A percentile compares a stretch with the other conserved stretches of the same genome.
phyloP scores from a whole-genome alignment of 352 stramenopile genomes.

The Peronospora destructor region DNA sequence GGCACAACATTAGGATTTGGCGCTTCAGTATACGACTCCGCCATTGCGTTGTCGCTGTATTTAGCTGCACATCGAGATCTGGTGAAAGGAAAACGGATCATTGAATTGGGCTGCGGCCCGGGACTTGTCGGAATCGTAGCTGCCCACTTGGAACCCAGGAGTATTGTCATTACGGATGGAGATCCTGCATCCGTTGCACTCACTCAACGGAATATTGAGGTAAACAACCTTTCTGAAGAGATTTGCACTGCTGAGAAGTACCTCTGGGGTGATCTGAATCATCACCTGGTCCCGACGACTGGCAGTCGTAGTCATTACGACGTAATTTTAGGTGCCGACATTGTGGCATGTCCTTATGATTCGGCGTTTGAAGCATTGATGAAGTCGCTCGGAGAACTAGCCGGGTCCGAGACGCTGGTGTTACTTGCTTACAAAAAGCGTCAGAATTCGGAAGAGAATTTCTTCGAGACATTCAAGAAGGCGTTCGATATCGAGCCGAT shows the following conservation, averaged over 20 bases:
- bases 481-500: conserved; percentile 46
- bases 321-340: conserved; percentile 72
- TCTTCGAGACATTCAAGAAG: conserved; percentile 50
- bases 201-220: conserved; percentile 46
- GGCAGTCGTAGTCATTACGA: conserved; percentile 35
- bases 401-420: conserved; percentile 35
- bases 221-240: conserved; percentile 14
- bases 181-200: conserved; percentile 62
- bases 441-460: conserved; percentile 51
- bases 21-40: conserved; percentile 76
- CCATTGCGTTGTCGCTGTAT: conserved; percentile 74
- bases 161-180: conserved; percentile 64
- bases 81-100: conserved; percentile 45
- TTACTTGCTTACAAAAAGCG: conserved; percentile 76
- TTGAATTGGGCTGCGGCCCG: conserved; percentile 70
- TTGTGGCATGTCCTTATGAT: conserved; percentile 78
- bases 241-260: conserved; percentile 39
- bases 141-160: conserved; percentile 36
- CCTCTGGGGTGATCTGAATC: conserved; percentile 49
- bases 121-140: conserved; percentile 70
- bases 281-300: conserved; percentile 19
- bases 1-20: conserved; percentile 71
- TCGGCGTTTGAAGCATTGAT: conserved; percentile 59
- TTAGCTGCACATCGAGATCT: conserved; percentile 46
- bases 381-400: conserved; percentile 40